phyloP scores from a whole-genome alignment of 495 filamentous ascomycete species.

The Penicillium atrosanguineum region DNA sequence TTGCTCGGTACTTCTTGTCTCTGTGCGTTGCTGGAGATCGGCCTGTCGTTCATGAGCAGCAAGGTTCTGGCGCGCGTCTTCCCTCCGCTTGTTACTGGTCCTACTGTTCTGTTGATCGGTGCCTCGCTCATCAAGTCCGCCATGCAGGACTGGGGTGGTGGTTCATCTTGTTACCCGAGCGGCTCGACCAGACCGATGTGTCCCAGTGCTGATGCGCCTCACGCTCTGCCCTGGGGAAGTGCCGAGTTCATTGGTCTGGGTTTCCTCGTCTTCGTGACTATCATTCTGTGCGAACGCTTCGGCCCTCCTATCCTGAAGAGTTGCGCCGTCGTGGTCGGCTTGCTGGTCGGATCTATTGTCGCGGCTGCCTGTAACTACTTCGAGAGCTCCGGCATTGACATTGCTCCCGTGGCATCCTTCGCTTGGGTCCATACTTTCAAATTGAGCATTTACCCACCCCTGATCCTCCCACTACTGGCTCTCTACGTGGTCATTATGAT shows the following conservation, averaged over 20 bases:
- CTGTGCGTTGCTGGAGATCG: constrained; percentile 46
- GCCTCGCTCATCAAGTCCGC: constrained; percentile 71
- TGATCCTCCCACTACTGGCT: constrained; percentile 80
- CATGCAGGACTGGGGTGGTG: constrained; percentile 84
- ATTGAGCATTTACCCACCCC: constrained; percentile 74
- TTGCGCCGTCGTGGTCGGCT: constrained; percentile 74
- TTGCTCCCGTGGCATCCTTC: constrained; percentile 74
- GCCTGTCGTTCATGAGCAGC: constrained; percentile 58
- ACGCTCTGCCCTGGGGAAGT: constrained; percentile 83
- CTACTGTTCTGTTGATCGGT: constrained; percentile 75
- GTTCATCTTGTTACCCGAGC: constrained; percentile 63
- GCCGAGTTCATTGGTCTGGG: constrained; percentile 86
- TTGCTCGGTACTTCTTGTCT: constrained; percentile 69
- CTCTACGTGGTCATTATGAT: constrained; percentile 87
- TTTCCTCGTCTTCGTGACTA: constrained; percentile 87
- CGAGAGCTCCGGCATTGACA: constrained; percentile 63
- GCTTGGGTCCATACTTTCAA: constrained; percentile 91
- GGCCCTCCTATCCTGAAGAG: constrained; percentile 75
- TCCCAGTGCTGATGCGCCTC: constrained; percentile 69
- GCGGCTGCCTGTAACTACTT: constrained; percentile 85
- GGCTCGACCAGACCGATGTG: constrained; percentile 55
- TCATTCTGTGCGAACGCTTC: constrained; percentile 81
- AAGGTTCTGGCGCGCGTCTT: constrained; percentile 71
- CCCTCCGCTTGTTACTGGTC: constrained; percentile 86
- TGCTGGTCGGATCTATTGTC: constrained; percentile 85